These are phyloP conservation scores for Elymus sibiricus DNA, from an alignment of 176 grass and related monocot species.

Conservation along the genomic window DNA sequence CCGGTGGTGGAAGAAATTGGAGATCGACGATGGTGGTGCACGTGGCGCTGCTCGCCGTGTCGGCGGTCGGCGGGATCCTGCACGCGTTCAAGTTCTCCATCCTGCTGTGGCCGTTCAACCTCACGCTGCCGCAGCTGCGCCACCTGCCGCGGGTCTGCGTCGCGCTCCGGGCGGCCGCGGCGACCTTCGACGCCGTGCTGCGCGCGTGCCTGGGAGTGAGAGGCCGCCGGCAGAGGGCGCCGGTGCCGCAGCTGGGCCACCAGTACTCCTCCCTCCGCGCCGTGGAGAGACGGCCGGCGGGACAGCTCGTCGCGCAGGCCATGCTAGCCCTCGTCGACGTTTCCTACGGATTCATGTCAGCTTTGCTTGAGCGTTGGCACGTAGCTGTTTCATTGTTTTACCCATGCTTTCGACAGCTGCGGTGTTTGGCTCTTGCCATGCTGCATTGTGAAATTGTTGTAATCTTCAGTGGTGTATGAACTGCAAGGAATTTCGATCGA, in stretches of 20 bases:
- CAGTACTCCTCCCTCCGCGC: neutral
- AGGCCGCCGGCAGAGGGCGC: neutral
- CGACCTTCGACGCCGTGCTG: slow-evolving; percentile 23
- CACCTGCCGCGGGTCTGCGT: slow-evolving; percentile 34
- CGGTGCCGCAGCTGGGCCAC: neutral
- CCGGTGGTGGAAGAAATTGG: no score
- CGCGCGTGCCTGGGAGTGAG: neutral
- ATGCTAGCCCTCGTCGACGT: neutral
- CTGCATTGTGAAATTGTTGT: no score
- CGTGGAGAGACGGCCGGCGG: neutral
- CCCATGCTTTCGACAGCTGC: no score
- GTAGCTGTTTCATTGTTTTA: no score
- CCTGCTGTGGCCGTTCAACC: slow-evolving; percentile 51
- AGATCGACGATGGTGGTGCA: neutral
- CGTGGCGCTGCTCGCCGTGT: slow-evolving; percentile 13
- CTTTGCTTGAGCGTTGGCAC: no score
- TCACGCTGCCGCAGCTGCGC: slow-evolving; percentile 36
- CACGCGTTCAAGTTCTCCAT: slow-evolving; percentile 36
- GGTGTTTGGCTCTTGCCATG: no score
- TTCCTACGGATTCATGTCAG: neutral
- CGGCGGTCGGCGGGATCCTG: neutral
- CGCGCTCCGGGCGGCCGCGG: neutral
- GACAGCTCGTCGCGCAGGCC: neutral
- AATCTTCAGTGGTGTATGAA: no score
- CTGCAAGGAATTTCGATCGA: no score